phyloP scores from a whole-genome alignment of 148 eudicot genomes.

The Rheum nobile region DNA sequence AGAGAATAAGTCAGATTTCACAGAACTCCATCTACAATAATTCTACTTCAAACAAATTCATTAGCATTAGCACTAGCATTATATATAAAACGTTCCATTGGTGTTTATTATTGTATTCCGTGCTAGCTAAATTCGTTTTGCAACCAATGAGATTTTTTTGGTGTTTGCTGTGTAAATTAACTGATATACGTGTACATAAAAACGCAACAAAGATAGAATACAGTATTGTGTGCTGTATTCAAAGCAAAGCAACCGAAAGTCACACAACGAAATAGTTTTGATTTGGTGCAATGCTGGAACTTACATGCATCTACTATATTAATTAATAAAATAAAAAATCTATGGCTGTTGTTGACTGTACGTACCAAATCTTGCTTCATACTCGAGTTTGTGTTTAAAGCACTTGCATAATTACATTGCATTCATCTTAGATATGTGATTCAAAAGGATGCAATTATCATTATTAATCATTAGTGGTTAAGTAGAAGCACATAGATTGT shows the following conservation, averaged over 20 bases:
- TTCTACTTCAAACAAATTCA: too few species aligned
- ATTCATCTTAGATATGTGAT: not conserved
- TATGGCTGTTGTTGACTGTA: not conserved
- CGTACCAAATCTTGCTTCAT: not conserved
- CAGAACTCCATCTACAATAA: too few species aligned
- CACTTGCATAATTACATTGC: not conserved
- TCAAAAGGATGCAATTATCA: not conserved
- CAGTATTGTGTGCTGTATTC: not conserved
- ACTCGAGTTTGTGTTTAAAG: not conserved
- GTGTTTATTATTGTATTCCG: too few species aligned
- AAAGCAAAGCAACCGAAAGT: constrained; percentile 10
- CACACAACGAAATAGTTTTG: not conserved
- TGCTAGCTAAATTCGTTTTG: too few species aligned
- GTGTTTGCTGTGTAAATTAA: too few species aligned
- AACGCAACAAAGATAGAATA: not conserved
- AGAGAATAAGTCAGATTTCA: too few species aligned
- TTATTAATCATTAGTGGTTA: constrained; percentile 3
- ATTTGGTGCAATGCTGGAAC: not conserved
- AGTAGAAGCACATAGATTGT: not conserved
- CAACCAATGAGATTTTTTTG: too few species aligned
- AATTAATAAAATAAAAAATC: not conserved
- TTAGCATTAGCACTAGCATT: too few species aligned
- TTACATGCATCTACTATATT: not conserved
- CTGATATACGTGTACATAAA: not conserved
- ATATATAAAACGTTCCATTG: too few species aligned